A percentile compares a stretch with the other conserved stretches of the same genome.
These are phyloP conservation scores for Macrocybe gigantea DNA, from an alignment of 768 basidiomycete genomes.

Conservation along the genomic window DNA sequence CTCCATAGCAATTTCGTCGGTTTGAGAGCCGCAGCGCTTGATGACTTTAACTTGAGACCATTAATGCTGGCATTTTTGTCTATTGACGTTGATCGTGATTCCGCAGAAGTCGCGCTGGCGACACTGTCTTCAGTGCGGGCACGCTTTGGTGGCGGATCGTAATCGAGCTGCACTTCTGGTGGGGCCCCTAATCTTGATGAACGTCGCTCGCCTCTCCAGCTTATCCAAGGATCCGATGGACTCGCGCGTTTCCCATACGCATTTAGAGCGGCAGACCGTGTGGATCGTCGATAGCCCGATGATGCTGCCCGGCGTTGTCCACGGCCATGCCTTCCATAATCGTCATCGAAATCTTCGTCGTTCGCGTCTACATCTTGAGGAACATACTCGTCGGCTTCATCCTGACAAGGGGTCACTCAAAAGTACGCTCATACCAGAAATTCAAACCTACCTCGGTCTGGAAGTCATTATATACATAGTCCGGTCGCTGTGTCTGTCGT, in stretches of 20 bases:
- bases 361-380: slow-evolving; percentile 60
- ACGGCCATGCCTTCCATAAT: slow-evolving; percentile 30
- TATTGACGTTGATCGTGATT: slow-evolving; percentile 22
- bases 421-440: slow-evolving; percentile 21
- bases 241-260: slow-evolving; percentile 48
- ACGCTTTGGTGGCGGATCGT: slow-evolving; percentile 52
- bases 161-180: slow-evolving; percentile 44
- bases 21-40: slow-evolving; percentile 63
- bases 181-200: slow-evolving; percentile 61
- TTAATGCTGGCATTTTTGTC: slow-evolving; percentile 18
- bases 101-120: slow-evolving; percentile 49
- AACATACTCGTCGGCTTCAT: slow-evolving; percentile 65
- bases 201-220: slow-evolving; percentile 74
- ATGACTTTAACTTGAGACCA: slow-evolving; percentile 40
- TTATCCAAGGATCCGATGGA: slow-evolving; percentile 45
- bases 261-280: slow-evolving; percentile 42
- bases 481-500: slow-evolving; percentile 63
- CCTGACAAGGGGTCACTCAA: slow-evolving; percentile 22
- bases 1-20: slow-evolving; percentile 73
- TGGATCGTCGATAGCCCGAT: slow-evolving; percentile 38
- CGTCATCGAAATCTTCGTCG: slow-evolving; percentile 59
- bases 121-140: slow-evolving; percentile 75
- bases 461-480: slow-evolving; percentile 71
- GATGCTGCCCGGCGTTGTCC: slow-evolving; percentile 22
- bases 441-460: slow-evolving; percentile 56